Evolutionary conservation across 169 alveolate genomes (phyloP).

Genomic region (Neospora caninum): DNA sequence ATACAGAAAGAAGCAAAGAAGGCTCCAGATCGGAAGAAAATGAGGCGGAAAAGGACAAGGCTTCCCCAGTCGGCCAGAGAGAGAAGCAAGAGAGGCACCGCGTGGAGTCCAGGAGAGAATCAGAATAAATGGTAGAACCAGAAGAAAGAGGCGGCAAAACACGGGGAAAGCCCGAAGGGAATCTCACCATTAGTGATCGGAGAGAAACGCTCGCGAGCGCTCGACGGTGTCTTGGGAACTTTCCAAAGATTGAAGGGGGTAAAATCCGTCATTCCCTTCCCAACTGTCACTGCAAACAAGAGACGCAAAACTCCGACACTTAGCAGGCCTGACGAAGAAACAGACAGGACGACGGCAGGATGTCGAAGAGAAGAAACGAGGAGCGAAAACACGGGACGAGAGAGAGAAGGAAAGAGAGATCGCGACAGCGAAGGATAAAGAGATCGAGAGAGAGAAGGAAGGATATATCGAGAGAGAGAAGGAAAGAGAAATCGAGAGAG

Average conservation of each 20-base stretch:
- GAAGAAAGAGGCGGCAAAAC: background rate
- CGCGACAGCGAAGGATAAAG: too few species aligned
- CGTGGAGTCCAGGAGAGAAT: background rate
- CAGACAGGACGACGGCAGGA: too few species aligned
- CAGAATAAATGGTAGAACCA: too few species aligned
- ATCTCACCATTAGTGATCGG: constrained; percentile 18
- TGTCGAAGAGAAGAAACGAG: background rate
- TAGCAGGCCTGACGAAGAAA: too few species aligned
- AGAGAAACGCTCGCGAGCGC: background rate
- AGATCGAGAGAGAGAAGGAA: too few species aligned
- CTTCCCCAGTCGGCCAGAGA: background rate
- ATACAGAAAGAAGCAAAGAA: background rate
- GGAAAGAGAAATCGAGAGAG: background rate
- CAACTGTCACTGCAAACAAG: background rate
- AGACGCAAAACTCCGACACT: too few species aligned
- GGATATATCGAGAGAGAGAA: too few species aligned
- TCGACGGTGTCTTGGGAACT: background rate
- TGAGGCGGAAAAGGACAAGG: too few species aligned
- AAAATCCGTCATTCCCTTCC: constrained; percentile 12
- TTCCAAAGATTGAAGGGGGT: constrained; percentile 30
- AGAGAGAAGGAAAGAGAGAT: too few species aligned
- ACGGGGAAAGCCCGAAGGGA: background rate
- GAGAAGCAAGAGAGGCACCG: background rate
- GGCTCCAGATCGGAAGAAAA: too few species aligned
- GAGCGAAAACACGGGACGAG: too few species aligned